Conservation (phyloP, 2,329 filamentous ascomycete species). For the Arthrobotrys sphaeroides region DNA sequence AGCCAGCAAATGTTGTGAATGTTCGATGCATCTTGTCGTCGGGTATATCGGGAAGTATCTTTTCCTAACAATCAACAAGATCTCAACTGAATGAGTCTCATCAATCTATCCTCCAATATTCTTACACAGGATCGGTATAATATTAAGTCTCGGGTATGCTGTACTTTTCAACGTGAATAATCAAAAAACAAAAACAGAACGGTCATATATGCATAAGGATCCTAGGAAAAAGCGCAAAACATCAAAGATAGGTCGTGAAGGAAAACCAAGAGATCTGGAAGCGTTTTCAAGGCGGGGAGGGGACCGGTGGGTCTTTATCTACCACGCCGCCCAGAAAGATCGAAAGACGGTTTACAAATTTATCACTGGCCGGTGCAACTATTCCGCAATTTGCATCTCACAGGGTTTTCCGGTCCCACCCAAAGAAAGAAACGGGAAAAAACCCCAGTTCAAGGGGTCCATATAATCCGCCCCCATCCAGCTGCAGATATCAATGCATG, state of each 20-base stretch:
- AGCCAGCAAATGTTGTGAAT: not conserved
- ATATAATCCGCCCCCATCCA: not conserved
- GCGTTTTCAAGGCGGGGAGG: constrained; percentile 6
- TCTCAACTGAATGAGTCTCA: constrained; percentile 39
- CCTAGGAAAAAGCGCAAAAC: not conserved
- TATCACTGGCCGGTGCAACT: constrained; percentile 14
- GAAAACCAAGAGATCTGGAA: constrained; percentile 14
- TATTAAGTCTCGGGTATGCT: not conserved
- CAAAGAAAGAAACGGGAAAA: not conserved
- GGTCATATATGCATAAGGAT: too few species aligned
- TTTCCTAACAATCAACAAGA: constrained; percentile 33
- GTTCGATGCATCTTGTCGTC: constrained; percentile 20
- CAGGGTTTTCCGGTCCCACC: constrained; percentile 21
- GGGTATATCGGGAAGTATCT: not conserved
- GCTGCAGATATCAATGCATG: not conserved
- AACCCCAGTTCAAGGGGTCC: not conserved
- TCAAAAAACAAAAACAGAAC: too few species aligned
- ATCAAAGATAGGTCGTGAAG: not conserved
- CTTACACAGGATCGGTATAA: not conserved
- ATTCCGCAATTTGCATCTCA: constrained; percentile 23
- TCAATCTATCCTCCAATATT: constrained; percentile 13
- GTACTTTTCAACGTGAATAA: not conserved
- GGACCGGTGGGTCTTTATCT: constrained; percentile 4
- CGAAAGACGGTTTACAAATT: not conserved
- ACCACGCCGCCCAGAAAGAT: not conserved